Base-by-base conservation (phyloP, 2,329 filamentous ascomycete species). In the Cladosporium sp. region DNA sequence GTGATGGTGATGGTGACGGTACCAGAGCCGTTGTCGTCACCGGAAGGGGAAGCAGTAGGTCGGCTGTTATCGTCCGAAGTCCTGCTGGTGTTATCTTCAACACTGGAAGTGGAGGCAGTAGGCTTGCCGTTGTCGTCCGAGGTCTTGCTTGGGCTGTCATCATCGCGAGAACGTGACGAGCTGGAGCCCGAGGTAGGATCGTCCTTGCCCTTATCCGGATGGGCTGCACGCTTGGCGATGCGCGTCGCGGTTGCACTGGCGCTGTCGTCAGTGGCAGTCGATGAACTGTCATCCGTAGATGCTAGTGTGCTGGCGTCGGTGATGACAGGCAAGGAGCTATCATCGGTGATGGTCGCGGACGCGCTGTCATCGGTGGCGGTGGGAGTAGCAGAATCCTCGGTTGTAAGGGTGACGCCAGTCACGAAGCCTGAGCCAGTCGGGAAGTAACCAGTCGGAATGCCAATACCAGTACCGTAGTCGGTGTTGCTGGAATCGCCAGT, bases 171-270 rank as follows among this genome's bases (percentile, higher is more conserved):
- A 18, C 41, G 7, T 12, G 41, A 54, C 24, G 49, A 54, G 49
- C 49, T 54, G 38, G 58, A 32, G 12, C 38, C 21, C 4, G 26
- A 32, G 18, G 8, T 34, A 11, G 30, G 28, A 15, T 52, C 49
- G 26, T 55, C 60, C 60, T 55, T 63, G 47, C 60, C 60, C 60
- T 63, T 63, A 21, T 63, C 60, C 21, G 60, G 60, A 14, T 54
- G 30, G 7, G 60, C 60, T 28, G 49, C 21, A 26, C 60, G 60
- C 34, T 38, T 54, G 11, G 32, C 18, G 24, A 63, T 21, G 7
- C 21, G 10, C 12, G 60, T 55, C 2, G 21, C 52, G 32, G 28
- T 32, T 32, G 52, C n/a, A 21, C 28, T 32, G 28, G 32, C 52
- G 28, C 52, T 34, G 28, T 34, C 51, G 11, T 54, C 51, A 5